A percentile compares a stretch with the other conserved stretches of the same genome.
Evolutionary conservation across 225 moss, liverwort and hornwort genomes (phyloP).

Genomic region (Bryoerythrophyllum caledonicum): DNA sequence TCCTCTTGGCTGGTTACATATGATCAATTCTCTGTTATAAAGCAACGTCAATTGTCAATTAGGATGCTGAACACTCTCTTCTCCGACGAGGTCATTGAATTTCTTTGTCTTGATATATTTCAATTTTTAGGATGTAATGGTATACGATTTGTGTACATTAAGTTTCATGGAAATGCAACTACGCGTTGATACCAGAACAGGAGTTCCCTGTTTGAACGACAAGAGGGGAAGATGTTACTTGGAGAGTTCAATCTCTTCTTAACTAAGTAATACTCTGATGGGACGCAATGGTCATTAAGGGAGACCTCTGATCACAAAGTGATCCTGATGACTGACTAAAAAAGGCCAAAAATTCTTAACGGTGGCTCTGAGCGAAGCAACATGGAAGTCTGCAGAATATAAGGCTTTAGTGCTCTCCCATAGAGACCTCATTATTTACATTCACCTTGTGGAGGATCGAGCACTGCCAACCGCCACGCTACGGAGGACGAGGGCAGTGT

Average conservation of each 20-base stretch:
- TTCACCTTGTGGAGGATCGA: conserved; percentile 40
- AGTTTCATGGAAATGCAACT: not conserved
- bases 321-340: not conserved
- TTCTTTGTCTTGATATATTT: conserved; percentile 19
- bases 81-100: conserved; percentile 7
- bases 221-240: not conserved
- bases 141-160: too few species aligned
- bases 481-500: conserved; percentile 15
- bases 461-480: conserved; percentile 46
- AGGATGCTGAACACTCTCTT: too few species aligned
- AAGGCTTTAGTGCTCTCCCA: conserved; percentile 14
- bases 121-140: not conserved
- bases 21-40: not conserved
- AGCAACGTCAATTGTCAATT: not conserved
- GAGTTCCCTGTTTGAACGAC: not conserved
- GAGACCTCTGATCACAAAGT: not conserved
- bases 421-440: conserved; percentile 36
- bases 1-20: not conserved
- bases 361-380: not conserved
- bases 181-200: not conserved
- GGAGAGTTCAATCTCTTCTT: not conserved
- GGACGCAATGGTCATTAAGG: not conserved
- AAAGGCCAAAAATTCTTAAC: not conserved
- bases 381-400: not conserved
- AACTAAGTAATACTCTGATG: not conserved